Conservation (phyloP, 306 rosid species). For the Corylus heterophylla region DNA sequence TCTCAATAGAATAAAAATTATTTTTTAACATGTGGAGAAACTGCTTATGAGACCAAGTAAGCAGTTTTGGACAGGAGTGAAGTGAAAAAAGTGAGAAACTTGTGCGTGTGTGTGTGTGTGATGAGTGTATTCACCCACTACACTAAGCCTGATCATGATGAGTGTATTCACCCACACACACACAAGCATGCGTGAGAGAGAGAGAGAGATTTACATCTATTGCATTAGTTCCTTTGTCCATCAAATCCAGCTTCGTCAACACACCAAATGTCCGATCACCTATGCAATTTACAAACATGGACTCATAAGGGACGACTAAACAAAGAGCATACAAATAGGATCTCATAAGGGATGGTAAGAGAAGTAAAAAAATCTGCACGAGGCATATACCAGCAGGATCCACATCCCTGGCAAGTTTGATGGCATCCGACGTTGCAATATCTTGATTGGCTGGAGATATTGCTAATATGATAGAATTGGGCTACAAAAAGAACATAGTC, state of each 20-base stretch:
- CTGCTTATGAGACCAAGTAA: no score
- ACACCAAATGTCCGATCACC: constrained; percentile 95
- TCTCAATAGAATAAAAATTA: no score
- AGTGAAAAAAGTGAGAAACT: neutral
- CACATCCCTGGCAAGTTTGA: constrained; percentile 84
- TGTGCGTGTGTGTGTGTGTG: no score
- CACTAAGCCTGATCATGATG: neutral
- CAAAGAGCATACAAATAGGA: constrained; percentile 12
- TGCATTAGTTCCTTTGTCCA: constrained; percentile 97
- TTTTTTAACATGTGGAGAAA: no score
- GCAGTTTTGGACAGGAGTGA: no score
- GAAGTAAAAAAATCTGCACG: neutral
- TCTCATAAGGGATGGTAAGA: constrained; percentile 7
- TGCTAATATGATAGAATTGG: constrained; percentile 80
- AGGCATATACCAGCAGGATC: constrained; percentile 72
- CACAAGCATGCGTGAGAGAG: neutral
- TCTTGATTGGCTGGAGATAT: constrained; percentile 95
- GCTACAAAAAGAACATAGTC: constrained; percentile 48
- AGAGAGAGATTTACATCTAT: constrained; percentile 57
- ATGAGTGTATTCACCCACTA: neutral
- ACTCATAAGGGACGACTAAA: constrained; percentile 8
- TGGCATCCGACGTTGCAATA: constrained; percentile 95
- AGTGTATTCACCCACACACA: neutral
- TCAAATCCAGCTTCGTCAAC: constrained; percentile 89
- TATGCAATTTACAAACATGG: constrained; percentile 32